phyloP scores from a whole-genome alignment of 108 stramenopile species.

The Epipyxis sp. region DNA sequence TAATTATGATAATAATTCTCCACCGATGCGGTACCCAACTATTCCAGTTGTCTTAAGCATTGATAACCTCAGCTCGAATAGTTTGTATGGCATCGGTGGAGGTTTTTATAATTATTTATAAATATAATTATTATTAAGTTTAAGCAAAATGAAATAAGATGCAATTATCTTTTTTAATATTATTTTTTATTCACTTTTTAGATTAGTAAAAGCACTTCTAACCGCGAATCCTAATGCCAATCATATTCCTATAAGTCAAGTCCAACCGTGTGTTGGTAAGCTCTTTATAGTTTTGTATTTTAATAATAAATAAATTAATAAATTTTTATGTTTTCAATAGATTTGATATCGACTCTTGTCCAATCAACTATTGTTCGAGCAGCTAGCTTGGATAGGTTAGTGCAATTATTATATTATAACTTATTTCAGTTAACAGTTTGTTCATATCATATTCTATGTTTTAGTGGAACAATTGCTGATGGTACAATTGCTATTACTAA shows the following conservation, averaged over 20 bases:
- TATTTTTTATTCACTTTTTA: background rate
- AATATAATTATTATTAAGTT: too few relatives aligned
- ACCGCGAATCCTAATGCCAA: background rate
- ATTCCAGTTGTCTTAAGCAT: background rate
- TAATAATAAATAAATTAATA: background rate
- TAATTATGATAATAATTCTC: background rate
- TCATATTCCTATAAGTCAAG: background rate
- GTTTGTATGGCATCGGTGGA: too few relatives aligned
- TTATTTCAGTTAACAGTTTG: background rate
- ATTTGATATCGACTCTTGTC: background rate
- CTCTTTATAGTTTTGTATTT: background rate
- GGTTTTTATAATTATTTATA: too few relatives aligned
- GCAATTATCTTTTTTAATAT: too few relatives aligned
- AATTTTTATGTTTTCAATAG: background rate
- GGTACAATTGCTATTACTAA: background rate
- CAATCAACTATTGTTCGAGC: background rate
- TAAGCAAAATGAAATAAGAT: too few relatives aligned
- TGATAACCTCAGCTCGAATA: too few relatives aligned
- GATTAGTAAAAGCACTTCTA: background rate
- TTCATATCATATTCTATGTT: background rate
- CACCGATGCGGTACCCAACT: background rate
- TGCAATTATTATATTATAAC: background rate
- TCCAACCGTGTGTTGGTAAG: background rate
- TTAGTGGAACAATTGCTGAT: background rate
- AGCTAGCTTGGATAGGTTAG: too few relatives aligned